phyloP scores from a whole-genome alignment of 441 rosid species.

The Syzygium malaccense region DNA sequence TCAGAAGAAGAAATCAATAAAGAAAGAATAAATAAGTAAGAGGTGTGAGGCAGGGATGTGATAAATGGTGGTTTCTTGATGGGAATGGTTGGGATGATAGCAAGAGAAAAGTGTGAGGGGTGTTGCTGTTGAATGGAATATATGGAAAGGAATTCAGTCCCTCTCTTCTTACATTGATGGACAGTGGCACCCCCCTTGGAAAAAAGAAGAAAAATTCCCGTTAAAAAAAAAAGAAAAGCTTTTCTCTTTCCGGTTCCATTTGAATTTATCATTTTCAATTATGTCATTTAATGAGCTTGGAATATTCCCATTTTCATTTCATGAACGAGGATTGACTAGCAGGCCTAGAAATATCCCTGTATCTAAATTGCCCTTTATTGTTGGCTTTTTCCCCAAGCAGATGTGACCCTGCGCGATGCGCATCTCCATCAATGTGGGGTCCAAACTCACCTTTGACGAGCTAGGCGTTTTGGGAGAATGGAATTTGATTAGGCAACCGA shows the following conservation, averaged over 20 bases:
- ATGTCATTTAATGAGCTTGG: conserved; percentile 21
- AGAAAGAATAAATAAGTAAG: not conserved
- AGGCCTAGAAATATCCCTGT: conserved; percentile 24
- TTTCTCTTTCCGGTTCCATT: not conserved
- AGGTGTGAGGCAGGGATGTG: not conserved
- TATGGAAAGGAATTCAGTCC: conserved; percentile 26
- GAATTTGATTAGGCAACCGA: not conserved
- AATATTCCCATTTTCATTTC: conserved; percentile 29
- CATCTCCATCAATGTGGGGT: not conserved
- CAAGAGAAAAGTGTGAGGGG: conserved; percentile 20
- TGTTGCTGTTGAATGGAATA: conserved; percentile 39
- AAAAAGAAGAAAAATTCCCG: conserved; percentile 4
- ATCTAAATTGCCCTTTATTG: conserved; percentile 1
- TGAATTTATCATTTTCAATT: not conserved
- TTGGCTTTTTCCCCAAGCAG: not conserved
- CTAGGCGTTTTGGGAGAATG: not conserved
- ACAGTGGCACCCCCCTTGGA: conserved; percentile 29
- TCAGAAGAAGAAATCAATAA: conserved; percentile 1
- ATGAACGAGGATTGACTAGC: conserved; percentile 26
- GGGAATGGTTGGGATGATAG: conserved; percentile 37
- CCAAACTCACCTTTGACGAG: not conserved
- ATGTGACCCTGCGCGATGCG: not conserved
- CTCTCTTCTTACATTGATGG: conserved; percentile 21
- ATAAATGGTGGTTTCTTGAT: conserved; percentile 10
- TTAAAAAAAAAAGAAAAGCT: not conserved